Conservation (phyloP, 768 basidiomycete species). For the Auriscalpium orientale region DNA sequence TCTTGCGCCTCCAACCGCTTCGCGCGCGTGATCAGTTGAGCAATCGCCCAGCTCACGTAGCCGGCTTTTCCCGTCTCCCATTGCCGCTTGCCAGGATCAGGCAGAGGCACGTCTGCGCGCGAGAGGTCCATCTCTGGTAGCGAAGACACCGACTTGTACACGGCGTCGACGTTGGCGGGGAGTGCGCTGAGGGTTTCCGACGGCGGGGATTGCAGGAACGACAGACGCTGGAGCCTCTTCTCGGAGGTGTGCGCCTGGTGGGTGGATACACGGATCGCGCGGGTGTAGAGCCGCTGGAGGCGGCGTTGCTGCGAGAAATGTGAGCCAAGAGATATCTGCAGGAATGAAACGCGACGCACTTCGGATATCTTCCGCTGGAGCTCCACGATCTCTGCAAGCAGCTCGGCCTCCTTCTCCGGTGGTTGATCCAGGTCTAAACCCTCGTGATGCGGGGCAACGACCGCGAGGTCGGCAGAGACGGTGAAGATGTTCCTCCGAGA, state of each 20-base stretch:
- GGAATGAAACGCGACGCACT: slow-evolving; percentile 35
- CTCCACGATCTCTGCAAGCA: slow-evolving; percentile 62
- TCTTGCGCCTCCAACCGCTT: slow-evolving; percentile 15
- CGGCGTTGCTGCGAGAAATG: slow-evolving; percentile 49
- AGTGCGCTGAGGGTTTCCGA: slow-evolving; percentile 33
- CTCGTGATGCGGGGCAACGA: slow-evolving; percentile 72
- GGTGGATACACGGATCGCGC: slow-evolving; percentile 42
- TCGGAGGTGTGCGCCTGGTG: slow-evolving; percentile 41
- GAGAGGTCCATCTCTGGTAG: slow-evolving; percentile 32
- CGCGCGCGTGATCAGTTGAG: slow-evolving; percentile 37
- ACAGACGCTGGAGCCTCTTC: slow-evolving; percentile 32
- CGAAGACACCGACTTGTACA: slow-evolving; percentile 42
- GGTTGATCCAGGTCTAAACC: slow-evolving; percentile 58
- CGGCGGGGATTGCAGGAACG: slow-evolving; percentile 35
- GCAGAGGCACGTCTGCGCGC: slow-evolving; percentile 16
- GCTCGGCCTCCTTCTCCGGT: slow-evolving; percentile 41
- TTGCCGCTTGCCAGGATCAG: slow-evolving; percentile 58
- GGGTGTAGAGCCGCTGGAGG: slow-evolving; percentile 47
- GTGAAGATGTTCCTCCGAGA: slow-evolving; percentile 82
- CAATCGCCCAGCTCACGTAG: slow-evolving; percentile 72
- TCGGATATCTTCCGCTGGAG: slow-evolving; percentile 60
- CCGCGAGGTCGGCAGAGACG: slow-evolving; percentile 56
- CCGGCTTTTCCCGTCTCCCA: slow-evolving; percentile 75
- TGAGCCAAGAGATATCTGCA: neutral
- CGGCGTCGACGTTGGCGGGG: slow-evolving; percentile 31